Conservation (phyloP, 1,284 basidiomycete species). For the Cryptococcus jaspeensis region DNA sequence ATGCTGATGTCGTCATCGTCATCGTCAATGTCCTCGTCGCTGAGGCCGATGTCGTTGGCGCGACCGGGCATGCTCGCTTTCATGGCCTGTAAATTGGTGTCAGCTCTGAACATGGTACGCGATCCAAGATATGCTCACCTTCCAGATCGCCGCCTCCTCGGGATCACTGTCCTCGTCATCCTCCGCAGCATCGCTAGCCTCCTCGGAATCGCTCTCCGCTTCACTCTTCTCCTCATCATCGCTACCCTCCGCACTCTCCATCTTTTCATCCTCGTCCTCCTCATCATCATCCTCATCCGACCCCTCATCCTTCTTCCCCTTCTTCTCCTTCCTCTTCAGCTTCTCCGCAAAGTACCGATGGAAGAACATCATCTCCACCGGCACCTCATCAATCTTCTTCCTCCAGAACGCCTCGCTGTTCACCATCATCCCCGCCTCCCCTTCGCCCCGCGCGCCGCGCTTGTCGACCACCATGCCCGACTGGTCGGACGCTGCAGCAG, state of each 20-base stretch:
- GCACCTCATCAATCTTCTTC: constrained; percentile 69
- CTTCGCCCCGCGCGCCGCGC: constrained; percentile 60
- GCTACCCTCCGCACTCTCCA: constrained; percentile 22
- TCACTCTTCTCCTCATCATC: constrained; percentile 46
- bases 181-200: constrained; percentile 35
- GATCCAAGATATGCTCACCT: constrained; percentile 55
- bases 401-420: constrained; percentile 80
- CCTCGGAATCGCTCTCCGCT: constrained; percentile 40
- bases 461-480: constrained; percentile 67
- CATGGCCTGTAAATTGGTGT: constrained; percentile 64
- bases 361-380: constrained; percentile 71
- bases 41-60: constrained; percentile 60
- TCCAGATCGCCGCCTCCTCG: constrained; percentile 76
- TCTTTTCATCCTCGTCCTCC: constrained; percentile 23
- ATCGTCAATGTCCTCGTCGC: constrained; percentile 58
- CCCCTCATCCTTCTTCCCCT: constrained; percentile 47
- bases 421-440: constrained; percentile 55
- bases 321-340: constrained; percentile 57
- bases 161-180: constrained; percentile 54
- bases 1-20: constrained; percentile 48
- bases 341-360: constrained; percentile 56
- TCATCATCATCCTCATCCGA: constrained; percentile 33
- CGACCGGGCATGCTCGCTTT: constrained; percentile 69
- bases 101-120: background rate
- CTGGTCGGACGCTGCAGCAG: constrained; percentile 63